A percentile compares a stretch with the other conserved stretches of the same genome.
phyloP scores from a whole-genome alignment of 228 moss, liverwort and hornwort genomes.

The Sphagnum fallax region DNA sequence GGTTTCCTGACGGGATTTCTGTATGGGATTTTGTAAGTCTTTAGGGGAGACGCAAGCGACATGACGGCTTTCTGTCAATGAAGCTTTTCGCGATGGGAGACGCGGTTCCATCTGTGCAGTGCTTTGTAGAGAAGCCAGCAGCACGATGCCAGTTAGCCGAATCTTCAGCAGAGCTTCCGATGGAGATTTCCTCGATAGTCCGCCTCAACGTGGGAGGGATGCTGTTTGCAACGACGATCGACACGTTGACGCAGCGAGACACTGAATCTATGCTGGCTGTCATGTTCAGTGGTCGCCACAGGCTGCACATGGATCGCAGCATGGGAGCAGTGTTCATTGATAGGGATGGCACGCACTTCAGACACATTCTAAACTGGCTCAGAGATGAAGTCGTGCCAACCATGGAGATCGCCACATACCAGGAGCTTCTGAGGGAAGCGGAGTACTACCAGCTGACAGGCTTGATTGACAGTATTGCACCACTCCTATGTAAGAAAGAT shows the following conservation, averaged over 20 bases:
- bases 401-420: conserved; percentile 61
- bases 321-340: conserved; percentile 92
- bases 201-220: conserved; percentile 65
- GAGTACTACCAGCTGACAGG: conserved; percentile 86
- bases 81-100: no score
- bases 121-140: no score
- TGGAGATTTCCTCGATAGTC: conserved; percentile 37
- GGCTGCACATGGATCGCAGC: conserved; percentile 77
- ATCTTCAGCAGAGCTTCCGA: neutral
- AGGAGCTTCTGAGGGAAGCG: conserved; percentile 91
- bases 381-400: conserved; percentile 83
- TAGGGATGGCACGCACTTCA: conserved; percentile 90
- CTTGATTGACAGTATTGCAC: conserved; percentile 57
- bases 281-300: conserved; percentile 98
- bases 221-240: conserved; percentile 73
- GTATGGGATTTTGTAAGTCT: no score
- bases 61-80: no score
- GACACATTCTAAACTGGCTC: conserved; percentile 93
- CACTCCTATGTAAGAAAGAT: conserved; percentile 54
- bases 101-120: no score
- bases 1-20: no score
- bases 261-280: conserved; percentile 93
- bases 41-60: no score
- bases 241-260: conserved; percentile 77
- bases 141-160: no score